Conservation (phyloP, 169 alveolate genomes). For the Plasmodium billcollinsi region DNA sequence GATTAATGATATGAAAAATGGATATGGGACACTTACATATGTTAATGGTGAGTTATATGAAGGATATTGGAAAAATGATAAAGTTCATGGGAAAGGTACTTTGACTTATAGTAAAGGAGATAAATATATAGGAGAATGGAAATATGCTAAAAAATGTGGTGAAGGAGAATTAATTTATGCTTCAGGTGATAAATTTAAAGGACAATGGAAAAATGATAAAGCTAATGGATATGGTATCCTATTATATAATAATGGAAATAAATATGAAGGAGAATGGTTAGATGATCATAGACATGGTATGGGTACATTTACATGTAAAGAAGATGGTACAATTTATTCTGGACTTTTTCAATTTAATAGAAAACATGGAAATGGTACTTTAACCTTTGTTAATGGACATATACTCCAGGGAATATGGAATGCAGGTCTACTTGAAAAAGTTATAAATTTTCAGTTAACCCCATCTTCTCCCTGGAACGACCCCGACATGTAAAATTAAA, state of each 20-base stretch:
- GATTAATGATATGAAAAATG: constrained; percentile 95
- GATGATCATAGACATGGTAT: constrained; percentile 93
- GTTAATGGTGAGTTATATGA: constrained; percentile 94
- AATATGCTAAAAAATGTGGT: constrained; percentile 94
- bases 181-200: constrained; percentile 92
- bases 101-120: constrained; percentile 91
- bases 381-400: constrained; percentile 87
- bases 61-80: constrained; percentile 95
- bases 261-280: constrained; percentile 94
- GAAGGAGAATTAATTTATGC: constrained; percentile 95
- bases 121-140: constrained; percentile 96
- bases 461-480: constrained; percentile 85
- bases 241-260: constrained; percentile 94
- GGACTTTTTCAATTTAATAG: constrained; percentile 93
- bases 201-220: constrained; percentile 95
- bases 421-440: constrained; percentile 80
- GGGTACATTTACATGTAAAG: constrained; percentile 92
- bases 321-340: constrained; percentile 90
- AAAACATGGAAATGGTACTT: constrained; percentile 92
- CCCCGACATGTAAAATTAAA: constrained; percentile 78
- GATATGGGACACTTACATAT: constrained; percentile 92
- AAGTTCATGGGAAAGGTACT: constrained; percentile 95
- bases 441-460: constrained; percentile 80
- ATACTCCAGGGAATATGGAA: constrained; percentile 88
- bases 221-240: constrained; percentile 96